Evolutionary conservation across 768 basidiomycete species (phyloP).

Genomic region (Cystobasidium onofrii): DNA sequence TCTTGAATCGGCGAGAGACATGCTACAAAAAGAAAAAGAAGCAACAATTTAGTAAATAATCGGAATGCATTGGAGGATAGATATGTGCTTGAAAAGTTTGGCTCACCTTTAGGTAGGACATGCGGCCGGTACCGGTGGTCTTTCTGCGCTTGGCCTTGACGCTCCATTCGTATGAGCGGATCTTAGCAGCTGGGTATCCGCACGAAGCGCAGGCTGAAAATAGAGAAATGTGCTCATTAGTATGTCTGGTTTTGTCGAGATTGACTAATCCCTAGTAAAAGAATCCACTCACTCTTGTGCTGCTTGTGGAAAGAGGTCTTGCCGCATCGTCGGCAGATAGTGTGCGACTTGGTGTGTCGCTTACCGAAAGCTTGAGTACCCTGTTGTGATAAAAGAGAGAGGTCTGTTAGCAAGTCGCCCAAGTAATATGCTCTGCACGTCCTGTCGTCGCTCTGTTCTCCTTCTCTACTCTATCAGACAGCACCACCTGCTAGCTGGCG

Average conservation of each 20-base stretch:
- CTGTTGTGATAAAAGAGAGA: background rate
- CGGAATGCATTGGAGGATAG: too few species aligned
- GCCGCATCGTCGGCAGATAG: conserved; percentile 81
- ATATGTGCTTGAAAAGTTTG: too few species aligned
- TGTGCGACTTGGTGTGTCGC: conserved; percentile 45
- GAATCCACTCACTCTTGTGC: conserved; percentile 90
- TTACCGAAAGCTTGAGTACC: conserved; percentile 38
- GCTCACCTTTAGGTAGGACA: conserved; percentile 74
- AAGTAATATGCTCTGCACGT: too few species aligned
- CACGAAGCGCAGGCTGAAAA: conserved; percentile 79
- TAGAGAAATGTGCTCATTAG: background rate
- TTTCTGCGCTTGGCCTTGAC: conserved; percentile 99
- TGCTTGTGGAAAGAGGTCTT: conserved; percentile 94
- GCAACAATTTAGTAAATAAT: too few species aligned
- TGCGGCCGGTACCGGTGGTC: conserved; percentile 95
- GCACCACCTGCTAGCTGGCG: too few species aligned
- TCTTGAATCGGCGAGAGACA: conserved; percentile 87
- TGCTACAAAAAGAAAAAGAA: conserved; percentile 35
- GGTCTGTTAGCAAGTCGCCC: background rate
- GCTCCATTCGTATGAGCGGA: conserved; percentile 96
- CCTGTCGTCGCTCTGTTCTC: too few species aligned
- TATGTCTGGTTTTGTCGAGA: background rate
- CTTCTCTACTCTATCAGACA: too few species aligned
- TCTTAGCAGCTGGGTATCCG: conserved; percentile 90
- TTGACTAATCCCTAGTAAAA: too few species aligned